Conservation (phyloP, 805 yeast genomes). For the Pichia heedii region DNA sequence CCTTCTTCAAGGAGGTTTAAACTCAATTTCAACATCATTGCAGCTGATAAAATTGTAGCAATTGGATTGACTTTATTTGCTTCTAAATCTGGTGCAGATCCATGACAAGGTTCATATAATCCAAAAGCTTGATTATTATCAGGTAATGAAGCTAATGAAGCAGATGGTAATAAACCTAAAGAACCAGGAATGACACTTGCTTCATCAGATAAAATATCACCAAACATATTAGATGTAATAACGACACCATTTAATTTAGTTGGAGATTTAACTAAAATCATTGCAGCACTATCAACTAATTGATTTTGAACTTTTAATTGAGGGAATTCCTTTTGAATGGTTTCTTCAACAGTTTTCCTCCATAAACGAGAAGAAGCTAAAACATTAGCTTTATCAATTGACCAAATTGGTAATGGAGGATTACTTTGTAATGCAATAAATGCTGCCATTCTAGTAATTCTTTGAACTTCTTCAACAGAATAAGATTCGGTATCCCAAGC, state of each 20-base stretch:
- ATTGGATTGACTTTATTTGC: constrained; percentile 86
- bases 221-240: constrained; percentile 93
- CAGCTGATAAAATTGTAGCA: constrained; percentile 91
- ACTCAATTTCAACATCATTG: constrained; percentile 94
- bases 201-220: constrained; percentile 96
- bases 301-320: constrained; percentile 82
- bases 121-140: constrained; percentile 93
- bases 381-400: constrained; percentile 95
- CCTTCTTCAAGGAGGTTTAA: constrained; percentile 80
- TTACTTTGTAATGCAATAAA: constrained; percentile 85
- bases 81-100: constrained; percentile 93
- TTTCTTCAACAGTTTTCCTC: constrained; percentile 87
- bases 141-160: constrained; percentile 94
- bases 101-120: constrained; percentile 96
- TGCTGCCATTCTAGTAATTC: constrained; percentile 98
- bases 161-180: constrained; percentile 89
- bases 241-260: constrained; percentile 86
- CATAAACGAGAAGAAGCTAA: constrained; percentile 93
- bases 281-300: constrained; percentile 96
- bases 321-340: constrained; percentile 84
- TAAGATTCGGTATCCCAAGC: constrained; percentile 95
- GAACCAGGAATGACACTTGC: constrained; percentile 98
- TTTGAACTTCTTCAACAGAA: constrained; percentile 83
- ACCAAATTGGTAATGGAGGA: constrained; percentile 95
- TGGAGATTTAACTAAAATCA: constrained; percentile 91